These are phyloP conservation scores for Lentinula aciculospora DNA, from an alignment of 768 basidiomycete genomes.

Conservation along the genomic window DNA sequence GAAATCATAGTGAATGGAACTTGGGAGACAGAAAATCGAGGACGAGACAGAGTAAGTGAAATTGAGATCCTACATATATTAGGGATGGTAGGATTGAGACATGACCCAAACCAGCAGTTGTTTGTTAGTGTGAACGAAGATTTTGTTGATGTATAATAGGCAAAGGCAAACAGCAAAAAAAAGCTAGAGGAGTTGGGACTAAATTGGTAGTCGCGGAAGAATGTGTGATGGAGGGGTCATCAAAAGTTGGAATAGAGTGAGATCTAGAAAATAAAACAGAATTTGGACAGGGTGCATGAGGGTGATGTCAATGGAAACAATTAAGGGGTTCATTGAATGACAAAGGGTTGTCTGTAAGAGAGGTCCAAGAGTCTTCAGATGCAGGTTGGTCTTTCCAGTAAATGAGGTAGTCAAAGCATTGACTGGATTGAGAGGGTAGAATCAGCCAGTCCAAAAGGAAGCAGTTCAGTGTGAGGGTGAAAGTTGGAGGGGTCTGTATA, in stretches of 20 bases:
- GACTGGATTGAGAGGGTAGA: slow-evolving; percentile 20
- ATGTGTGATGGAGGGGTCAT: background rate
- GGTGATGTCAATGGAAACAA: slow-evolving; percentile 26
- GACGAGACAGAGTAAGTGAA: background rate
- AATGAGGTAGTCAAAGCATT: slow-evolving; percentile 30
- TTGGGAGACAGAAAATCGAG: background rate
- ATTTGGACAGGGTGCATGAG: slow-evolving; percentile 23
- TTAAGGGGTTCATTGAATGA: slow-evolving; percentile 23
- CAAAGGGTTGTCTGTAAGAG: slow-evolving; percentile 27
- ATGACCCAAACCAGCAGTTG: slow-evolving; percentile 10
- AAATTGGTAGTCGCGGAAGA: background rate
- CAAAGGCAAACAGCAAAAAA: no score
- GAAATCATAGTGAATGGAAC: background rate
- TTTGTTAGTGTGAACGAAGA: slow-evolving; percentile 10
- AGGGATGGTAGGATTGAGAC: slow-evolving; percentile 2
- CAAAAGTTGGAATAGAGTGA: no score
- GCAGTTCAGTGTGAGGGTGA: slow-evolving; percentile 19
- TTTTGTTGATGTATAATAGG: background rate
- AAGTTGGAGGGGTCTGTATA: slow-evolving; percentile 26
- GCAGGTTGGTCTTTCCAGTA: slow-evolving; percentile 18
- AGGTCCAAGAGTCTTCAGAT: slow-evolving; percentile 28
- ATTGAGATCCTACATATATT: background rate
- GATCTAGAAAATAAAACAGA: background rate
- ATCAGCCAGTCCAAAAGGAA: slow-evolving; percentile 15
- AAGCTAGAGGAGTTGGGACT: background rate